Evolutionary conservation across 108 stramenopile species (phyloP).

Genomic region (Fragilaria crotonensis): DNA sequence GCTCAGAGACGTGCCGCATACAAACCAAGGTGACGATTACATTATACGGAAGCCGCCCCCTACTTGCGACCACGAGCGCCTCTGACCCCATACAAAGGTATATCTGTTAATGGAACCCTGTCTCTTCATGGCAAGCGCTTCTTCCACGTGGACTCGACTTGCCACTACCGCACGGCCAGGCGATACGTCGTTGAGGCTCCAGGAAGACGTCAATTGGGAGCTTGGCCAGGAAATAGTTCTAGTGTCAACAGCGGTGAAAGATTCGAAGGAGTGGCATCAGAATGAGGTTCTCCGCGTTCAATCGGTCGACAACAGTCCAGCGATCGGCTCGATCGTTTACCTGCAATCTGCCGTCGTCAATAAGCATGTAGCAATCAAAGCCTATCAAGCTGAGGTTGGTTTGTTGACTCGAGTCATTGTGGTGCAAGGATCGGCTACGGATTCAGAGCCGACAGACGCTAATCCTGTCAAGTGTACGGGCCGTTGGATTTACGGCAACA

Average conservation of each 20-base stretch:
- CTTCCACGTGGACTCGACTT: slow-evolving; percentile 36
- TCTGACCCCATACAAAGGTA: slow-evolving; percentile 27
- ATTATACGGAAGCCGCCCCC: slow-evolving; percentile 26
- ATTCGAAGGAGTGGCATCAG: slow-evolving; percentile 19
- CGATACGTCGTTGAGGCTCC: slow-evolving; percentile 17
- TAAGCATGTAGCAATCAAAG: slow-evolving; percentile 26
- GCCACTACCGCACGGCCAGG: slow-evolving; percentile 16
- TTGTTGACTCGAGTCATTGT: slow-evolving; percentile 34
- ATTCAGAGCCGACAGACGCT: slow-evolving; percentile 36
- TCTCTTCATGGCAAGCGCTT: slow-evolving; percentile 28
- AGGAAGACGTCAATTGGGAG: slow-evolving; percentile 39
- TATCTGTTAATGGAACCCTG: slow-evolving; percentile 22
- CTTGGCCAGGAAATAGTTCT: slow-evolving; percentile 31
- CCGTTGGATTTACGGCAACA: slow-evolving; percentile 6
- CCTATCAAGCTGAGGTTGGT: slow-evolving; percentile 49
- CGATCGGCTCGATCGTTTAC: slow-evolving; percentile 18
- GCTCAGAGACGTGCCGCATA: slow-evolving; percentile 22
- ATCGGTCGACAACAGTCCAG: slow-evolving; percentile 5
- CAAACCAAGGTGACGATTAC: slow-evolving; percentile 23
- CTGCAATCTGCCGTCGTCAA: slow-evolving; percentile 14
- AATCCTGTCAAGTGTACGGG: slow-evolving; percentile 18
- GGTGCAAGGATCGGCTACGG: slow-evolving; percentile 27
- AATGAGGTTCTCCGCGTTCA: slow-evolving; percentile 28
- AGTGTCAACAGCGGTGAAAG: slow-evolving; percentile 24
- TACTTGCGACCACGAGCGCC: slow-evolving; percentile 1